Base-by-base conservation (phyloP, 2,329 filamentous ascomycete genomes). In the Rhynchosporium agropyri region DNA sequence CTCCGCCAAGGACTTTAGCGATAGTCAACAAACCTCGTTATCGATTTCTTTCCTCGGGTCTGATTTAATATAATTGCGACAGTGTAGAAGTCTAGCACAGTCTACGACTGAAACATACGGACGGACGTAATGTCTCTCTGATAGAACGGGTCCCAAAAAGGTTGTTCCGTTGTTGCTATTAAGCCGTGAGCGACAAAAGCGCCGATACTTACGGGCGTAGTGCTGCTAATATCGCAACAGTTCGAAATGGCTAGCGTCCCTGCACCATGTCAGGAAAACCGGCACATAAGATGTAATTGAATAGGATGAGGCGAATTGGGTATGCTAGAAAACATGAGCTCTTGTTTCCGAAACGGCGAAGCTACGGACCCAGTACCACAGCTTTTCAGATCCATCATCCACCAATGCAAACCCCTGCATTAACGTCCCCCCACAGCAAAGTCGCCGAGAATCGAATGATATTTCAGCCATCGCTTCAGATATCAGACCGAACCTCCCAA, bases 191-290 rank as follows among this genome's bases (percentile, higher is more conserved):
- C 1, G 20, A 20, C 1, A 20, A 57, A 46, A 0, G 7, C 54
- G 42, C 38, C 42, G 54, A 45, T 31, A 33, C 40, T 33, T 57
- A 57, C 54, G 54, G 40, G 43, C 54, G 40, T 45, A 57, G 12
- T 29, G 15, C 26, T n/a, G 7, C 20, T 13, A 45, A 43, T 38
- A 55, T 26, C 10, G 43, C 26, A 40, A 7, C 4, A 8, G 15
- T 33, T 26, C 26, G 40, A 12, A 15, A 43, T 13, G 10, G 26
- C n/a, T 4, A 53, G 5, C 2, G 15, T 4, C 29, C n/a, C 40
- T 43, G 20, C 10, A 7, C 8, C 12, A 38, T 15, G 10, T 26
- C 49, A 8, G 15, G n/a, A 26, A 1, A 9, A 26, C 10, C 43
- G 10, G 42, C 36, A 26, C 1, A 55, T 55, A 26, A 42, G 36